A percentile compares a stretch with the other conserved stretches of the same genome.
These are phyloP conservation scores for Yamadazyma nakazawae DNA, from an alignment of 805 yeast species.

Conservation along the genomic window DNA sequence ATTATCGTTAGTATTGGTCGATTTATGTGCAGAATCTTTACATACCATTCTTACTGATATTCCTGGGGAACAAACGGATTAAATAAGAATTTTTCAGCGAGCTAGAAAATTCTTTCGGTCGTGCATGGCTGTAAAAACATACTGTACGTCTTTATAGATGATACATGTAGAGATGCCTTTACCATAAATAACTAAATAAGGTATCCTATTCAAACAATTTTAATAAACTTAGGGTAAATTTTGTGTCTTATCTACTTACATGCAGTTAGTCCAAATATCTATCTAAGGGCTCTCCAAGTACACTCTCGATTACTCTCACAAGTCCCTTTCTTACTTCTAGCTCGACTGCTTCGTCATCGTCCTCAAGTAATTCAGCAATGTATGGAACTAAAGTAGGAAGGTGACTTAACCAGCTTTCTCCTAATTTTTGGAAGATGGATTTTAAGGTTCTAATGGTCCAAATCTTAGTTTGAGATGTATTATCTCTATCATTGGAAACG, in stretches of 20 bases:
- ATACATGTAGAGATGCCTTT: too few relatives aligned
- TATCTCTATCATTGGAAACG: slow-evolving; percentile 49
- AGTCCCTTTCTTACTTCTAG: slow-evolving; percentile 85
- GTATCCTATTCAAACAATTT: background rate
- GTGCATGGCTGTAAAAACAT: slow-evolving; percentile 2
- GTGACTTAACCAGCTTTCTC: slow-evolving; percentile 89
- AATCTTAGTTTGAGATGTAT: slow-evolving; percentile 65
- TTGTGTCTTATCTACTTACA: background rate
- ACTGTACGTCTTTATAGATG: background rate
- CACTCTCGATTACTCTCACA: slow-evolving; percentile 87
- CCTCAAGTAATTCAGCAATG: slow-evolving; percentile 92
- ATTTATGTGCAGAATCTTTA: background rate
- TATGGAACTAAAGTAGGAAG: slow-evolving; percentile 94
- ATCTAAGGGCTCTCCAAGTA: slow-evolving; percentile 92
- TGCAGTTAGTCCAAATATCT: slow-evolving; percentile 53
- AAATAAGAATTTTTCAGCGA: slow-evolving; percentile 10
- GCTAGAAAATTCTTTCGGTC: slow-evolving; percentile 14
- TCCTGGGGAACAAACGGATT: slow-evolving; percentile 2
- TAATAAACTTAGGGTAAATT: too few relatives aligned
- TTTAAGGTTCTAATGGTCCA: slow-evolving; percentile 83
- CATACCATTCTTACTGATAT: slow-evolving; percentile 10
- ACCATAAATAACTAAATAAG: too few relatives aligned
- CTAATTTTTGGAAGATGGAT: slow-evolving; percentile 81
- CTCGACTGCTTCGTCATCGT: slow-evolving; percentile 90
- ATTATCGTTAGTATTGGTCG: slow-evolving; percentile 10